A percentile compares a stretch with the other conserved stretches of the same genome.
phyloP scores from a whole-genome alignment of 1,284 basidiomycete species.

The Boletus sp. region DNA sequence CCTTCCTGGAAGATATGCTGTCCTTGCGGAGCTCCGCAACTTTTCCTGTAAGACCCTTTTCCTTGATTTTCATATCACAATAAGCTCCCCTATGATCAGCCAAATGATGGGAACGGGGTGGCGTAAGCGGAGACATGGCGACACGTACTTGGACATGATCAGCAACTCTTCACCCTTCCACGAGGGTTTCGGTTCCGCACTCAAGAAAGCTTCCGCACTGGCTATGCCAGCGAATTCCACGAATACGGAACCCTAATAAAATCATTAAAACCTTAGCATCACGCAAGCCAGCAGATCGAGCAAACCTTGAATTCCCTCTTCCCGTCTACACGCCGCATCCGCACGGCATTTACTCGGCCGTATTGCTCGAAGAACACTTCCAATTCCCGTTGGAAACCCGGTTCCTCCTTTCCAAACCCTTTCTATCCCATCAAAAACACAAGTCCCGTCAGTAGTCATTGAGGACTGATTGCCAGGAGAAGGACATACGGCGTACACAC shows the following conservation, averaged over 20 bases:
- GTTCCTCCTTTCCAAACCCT: slow-evolving; percentile 83
- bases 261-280: neutral
- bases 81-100: slow-evolving; percentile 70
- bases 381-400: slow-evolving; percentile 73
- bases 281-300: slow-evolving; percentile 1
- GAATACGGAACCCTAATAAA: slow-evolving; percentile 84
- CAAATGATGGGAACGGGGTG: neutral
- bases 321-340: slow-evolving; percentile 79
- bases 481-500: slow-evolving; percentile 79
- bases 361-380: slow-evolving; percentile 86
- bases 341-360: slow-evolving; percentile 83
- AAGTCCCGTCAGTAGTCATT: neutral
- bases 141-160: slow-evolving; percentile 84
- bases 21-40: slow-evolving; percentile 61
- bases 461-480: neutral
- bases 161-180: slow-evolving; percentile 78
- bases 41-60: slow-evolving; percentile 84
- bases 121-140: neutral
- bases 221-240: slow-evolving; percentile 84
- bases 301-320: slow-evolving; percentile 84
- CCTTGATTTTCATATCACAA: slow-evolving; percentile 97
- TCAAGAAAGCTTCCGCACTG: slow-evolving; percentile 78
- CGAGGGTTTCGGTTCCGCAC: slow-evolving; percentile 76
- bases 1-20: slow-evolving; percentile 52
- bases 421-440: slow-evolving; percentile 57